These are phyloP conservation scores for Quercus mongolica DNA, from an alignment of 306 rosid species.

Conservation along the genomic window DNA sequence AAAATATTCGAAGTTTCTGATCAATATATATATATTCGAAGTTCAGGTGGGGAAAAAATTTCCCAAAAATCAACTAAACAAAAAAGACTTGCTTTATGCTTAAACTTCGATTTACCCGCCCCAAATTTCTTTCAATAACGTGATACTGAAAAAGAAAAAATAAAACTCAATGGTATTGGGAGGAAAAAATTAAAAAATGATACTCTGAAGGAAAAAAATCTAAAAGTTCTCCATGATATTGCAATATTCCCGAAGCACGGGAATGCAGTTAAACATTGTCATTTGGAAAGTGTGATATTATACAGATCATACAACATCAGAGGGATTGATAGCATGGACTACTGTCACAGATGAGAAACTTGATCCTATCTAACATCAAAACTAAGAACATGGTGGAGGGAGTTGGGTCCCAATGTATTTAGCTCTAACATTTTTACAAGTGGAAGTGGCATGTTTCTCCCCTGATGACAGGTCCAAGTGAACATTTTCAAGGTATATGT, in stretches of 20 bases:
- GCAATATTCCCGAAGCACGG: neutral
- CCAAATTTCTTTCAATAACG: too few relatives aligned
- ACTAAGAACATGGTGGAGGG: conserved; percentile 48
- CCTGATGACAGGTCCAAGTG: conserved; percentile 35
- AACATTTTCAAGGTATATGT: conserved; percentile 51
- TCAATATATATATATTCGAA: too few relatives aligned
- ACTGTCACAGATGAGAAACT: neutral
- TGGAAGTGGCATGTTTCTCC: conserved; percentile 32
- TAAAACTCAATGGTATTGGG: too few relatives aligned
- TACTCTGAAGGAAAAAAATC: too few relatives aligned
- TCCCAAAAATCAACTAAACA: too few relatives aligned
- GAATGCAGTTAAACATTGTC: neutral
- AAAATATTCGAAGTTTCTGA: too few relatives aligned
- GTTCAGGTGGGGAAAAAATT: too few relatives aligned
- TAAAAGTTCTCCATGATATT: neutral
- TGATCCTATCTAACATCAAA: neutral
- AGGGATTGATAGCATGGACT: neutral
- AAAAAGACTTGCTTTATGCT: too few relatives aligned
- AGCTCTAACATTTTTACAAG: conserved; percentile 50
- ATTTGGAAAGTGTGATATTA: neutral
- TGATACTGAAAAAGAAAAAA: too few relatives aligned
- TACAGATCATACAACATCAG: neutral
- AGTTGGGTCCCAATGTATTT: conserved; percentile 51
- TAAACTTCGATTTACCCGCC: too few relatives aligned
- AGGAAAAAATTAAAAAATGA: too few relatives aligned